Base-by-base conservation (phyloP, 352 stramenopile genomes). In the Phytophthora melonis region DNA sequence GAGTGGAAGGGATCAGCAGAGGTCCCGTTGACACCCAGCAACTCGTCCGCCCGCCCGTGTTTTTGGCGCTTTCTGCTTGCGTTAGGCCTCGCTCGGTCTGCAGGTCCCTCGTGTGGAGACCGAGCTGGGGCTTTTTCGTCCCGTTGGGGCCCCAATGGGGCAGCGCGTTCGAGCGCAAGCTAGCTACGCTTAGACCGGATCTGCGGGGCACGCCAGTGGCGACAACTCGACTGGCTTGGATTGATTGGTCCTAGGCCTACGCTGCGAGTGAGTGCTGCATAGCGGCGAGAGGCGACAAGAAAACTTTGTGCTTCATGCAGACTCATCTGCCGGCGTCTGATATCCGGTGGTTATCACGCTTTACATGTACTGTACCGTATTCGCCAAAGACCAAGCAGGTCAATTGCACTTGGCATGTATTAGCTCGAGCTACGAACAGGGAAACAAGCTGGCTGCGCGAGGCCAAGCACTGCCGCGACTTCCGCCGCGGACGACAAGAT, bases 31-130 rank as follows among this genome's bases (percentile, higher is more conserved):
- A 21, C 52, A 43, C 30, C 13, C 43, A 68, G 52, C 58, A 69
- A 68, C 32, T n/a, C 36, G 59, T 50, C 50, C 19, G 50, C 41
- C 53, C 23, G 30, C 45, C 70, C 70, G 70, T 77, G 60, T 77
- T 77, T 68, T 68, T 77, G 68, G 47, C 41, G 56, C 68, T 70
- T 56, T 63, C 50, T 67, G 68, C 57, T 67, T 69, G 66, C 69
- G 62, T 64, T 72, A 69, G 59, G 27, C 59, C 66, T 59, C 50
- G 56, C 57, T 32, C 50, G 52, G n/a, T 50, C 41, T 36, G 60
- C 47, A 32, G 25, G 61, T 60, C 55, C 45, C 54, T 41, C 60
- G 45, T 76, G 63, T 23, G 52, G 57, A 76, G 63, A 72, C 57
- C 11, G 34, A 41, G 56, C 63, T 60, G 59, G 58, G 56, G 25